Evolutionary conservation across 768 basidiomycete species (phyloP), one percentile per base, ranked within the genome.

Genomic region (Lentinula boryana): DNA sequence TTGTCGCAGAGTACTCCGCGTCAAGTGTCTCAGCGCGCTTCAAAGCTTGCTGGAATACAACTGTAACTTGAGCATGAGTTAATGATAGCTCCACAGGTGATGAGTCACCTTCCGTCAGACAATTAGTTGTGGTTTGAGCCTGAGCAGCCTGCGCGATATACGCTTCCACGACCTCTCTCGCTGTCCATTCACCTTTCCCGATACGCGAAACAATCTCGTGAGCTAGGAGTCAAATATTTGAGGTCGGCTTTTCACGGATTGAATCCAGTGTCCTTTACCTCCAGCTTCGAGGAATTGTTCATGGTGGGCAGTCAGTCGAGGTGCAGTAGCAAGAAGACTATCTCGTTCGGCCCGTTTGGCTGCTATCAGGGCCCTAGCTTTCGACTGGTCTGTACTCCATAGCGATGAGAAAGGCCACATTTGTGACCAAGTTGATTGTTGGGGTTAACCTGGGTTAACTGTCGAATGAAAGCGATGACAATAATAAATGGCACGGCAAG

Each of bases 31-130:
- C 73, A 0, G 89, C 91, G 60, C 82, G 80, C 58, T 78, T 70
- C 35, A 81, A 77, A 5, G 89, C 92, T 63, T 84, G 80, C n/a
- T 76, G 75, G 67, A 93, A 88, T 67, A 92, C 75, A 2, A 93
- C 92, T 94, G 64, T 31, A 62, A 6, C 21, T 4, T 46, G 16
- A 27, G 21, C 54, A 51, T 16, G 7, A 41, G 1, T 10, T 7
- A 27, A 58, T 9, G 18, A 43, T 61, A 56, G 36, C 35, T 8
- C 1, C 38, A 32, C 38, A 18, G 23, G 43, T 44, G n/a, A 5
- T 23, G 3, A 63, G 75, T 58, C 44, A 89, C 91, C 84, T 80
- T 93, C 91, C 1, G 92, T 94, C 46, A 93, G 65, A 67, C 89
- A 91, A 67, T 93, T 93, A 3, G 86, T 88, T 62, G 75, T 74